phyloP scores from a whole-genome alignment of 2,329 filamentous ascomycete species.

The Hymenoscyphus infarciens region DNA sequence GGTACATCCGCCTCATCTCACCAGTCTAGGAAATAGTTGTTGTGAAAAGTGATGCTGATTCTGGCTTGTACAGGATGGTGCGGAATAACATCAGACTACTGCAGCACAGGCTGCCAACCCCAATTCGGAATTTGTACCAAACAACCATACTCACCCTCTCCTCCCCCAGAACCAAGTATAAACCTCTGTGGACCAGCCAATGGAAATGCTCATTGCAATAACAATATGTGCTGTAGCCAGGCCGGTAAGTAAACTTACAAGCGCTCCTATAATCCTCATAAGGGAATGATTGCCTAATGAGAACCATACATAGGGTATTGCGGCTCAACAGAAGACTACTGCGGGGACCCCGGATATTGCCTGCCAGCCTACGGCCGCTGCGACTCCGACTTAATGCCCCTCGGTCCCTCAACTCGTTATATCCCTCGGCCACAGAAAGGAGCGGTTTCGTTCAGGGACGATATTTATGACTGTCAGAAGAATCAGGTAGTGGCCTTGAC shows the following conservation, averaged over 20 bases:
- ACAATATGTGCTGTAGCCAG: not conserved
- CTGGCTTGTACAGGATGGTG: slow-evolving; percentile 2
- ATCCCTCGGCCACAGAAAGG: slow-evolving; percentile 49
- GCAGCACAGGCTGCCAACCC: slow-evolving; percentile 18
- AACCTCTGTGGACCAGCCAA: slow-evolving; percentile 17
- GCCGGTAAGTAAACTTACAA: not conserved
- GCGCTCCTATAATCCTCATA: not conserved
- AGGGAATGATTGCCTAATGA: not conserved
- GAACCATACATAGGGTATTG: slow-evolving; percentile 15
- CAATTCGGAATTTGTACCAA: slow-evolving; percentile 9
- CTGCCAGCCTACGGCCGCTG: slow-evolving; percentile 38
- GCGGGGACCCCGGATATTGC: slow-evolving; percentile 22
- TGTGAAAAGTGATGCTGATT: not conserved
- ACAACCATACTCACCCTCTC: not conserved
- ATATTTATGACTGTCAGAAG: slow-evolving; percentile 52
- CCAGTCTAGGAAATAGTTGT: not conserved
- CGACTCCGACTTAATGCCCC: slow-evolving; percentile 52
- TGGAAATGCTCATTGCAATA: slow-evolving; percentile 13
- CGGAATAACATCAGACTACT: slow-evolving; percentile 12
- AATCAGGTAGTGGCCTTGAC: slow-evolving; percentile 60
- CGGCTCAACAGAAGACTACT: slow-evolving; percentile 18
- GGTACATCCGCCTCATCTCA: not conserved
- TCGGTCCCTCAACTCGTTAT: slow-evolving; percentile 51
- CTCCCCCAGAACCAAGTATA: not conserved
- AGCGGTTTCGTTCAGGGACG: slow-evolving; percentile 52